These are phyloP conservation scores for Rheum nobile DNA, from an alignment of 148 eudicot genomes.

Conservation along the genomic window DNA sequence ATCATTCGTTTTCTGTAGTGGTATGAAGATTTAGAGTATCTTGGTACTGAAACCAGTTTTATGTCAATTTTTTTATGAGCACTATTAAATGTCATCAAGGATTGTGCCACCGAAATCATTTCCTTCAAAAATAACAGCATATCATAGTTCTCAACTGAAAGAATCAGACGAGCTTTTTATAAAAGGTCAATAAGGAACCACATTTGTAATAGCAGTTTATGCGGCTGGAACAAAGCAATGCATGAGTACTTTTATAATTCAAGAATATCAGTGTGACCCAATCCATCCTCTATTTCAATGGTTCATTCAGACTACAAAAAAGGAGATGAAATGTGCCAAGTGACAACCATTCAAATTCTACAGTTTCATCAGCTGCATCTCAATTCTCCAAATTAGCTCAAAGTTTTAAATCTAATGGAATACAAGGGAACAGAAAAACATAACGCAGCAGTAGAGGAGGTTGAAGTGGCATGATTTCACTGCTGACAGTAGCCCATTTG, in stretches of 20 bases:
- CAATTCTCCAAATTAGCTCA: neutral
- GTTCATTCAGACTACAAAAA: neutral
- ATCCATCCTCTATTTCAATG: neutral
- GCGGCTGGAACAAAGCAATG: too few species aligned
- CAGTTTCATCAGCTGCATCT: neutral
- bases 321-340: neutral
- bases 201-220: too few species aligned
- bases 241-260: too few species aligned
- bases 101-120: neutral
- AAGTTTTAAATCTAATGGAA: neutral
- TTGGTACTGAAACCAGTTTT: too few species aligned
- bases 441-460: neutral
- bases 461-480: constrained; percentile 1
- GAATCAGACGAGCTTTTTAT: too few species aligned
- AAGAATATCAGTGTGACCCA: neutral
- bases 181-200: too few species aligned
- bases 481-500: neutral
- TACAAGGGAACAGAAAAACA: neutral
- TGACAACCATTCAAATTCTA: neutral
- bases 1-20: too few species aligned
- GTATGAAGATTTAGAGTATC: too few species aligned
- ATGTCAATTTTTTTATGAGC: too few species aligned
- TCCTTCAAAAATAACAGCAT: neutral
- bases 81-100: too few species aligned
- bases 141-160: neutral